Evolutionary conservation across 768 basidiomycete species (phyloP), one percentile per base, ranked within the genome.

Genomic region (Mycena metata): DNA sequence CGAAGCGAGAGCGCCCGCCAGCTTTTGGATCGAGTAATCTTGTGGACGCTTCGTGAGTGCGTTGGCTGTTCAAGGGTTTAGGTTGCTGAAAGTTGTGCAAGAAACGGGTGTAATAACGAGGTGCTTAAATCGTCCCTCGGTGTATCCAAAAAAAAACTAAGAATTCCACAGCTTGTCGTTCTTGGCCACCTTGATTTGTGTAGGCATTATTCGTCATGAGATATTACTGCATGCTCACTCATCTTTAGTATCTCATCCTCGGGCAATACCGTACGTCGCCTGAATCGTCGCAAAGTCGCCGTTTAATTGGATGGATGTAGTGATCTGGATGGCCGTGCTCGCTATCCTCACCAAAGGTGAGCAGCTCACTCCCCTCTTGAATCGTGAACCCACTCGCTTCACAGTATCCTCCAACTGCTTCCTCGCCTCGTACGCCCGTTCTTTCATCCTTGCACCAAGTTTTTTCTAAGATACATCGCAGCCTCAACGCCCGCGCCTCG

Each of bases 71-170:
- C 5, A 17, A 23, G 0, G 15, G 12, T 16, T 47, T 16, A 21
- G 3, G 16, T 10, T 43, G 21, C 66, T 64, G 5, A 66, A 0
- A 45, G 15, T 43, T 59, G 12, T 59, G 17, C 5, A 17, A 71
- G 70, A 72, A 66, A 72, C 70, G 23, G 70, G 70, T 15, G 70
- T 72, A 21, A 72, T 72, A n/a, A 72, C 70, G 13, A 72, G 70
- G 70, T 51, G 55, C 19, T 16, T 19, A 23, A 21, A 15, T 23
- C 11, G 11, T 30, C 57, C 12, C 17, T 49, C 7, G 1, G 2
- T 5, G 47, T 23, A 5, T 42, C n/a, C n/a, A n/a, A n/a, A 12
- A 15, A 3, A 39, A 19, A 23, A 24, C 54, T 55, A 21, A 59
- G 8, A n/a, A 19, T 2, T 42, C 16, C 7, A 50, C 23, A 71